Conservation (phyloP, 441 rosid species). For the Adansonia grandidieri region DNA sequence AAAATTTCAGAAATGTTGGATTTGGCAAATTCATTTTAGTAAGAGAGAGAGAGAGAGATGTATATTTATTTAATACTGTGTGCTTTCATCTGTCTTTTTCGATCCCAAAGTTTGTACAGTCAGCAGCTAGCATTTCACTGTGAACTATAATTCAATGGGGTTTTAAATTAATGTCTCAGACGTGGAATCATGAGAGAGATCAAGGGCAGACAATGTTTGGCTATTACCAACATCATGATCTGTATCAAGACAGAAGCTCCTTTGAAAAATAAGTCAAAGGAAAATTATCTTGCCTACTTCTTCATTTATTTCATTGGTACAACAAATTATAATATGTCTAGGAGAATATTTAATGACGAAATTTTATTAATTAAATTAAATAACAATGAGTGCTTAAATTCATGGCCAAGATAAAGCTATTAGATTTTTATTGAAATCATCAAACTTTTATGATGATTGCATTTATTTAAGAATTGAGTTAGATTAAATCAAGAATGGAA, state of each 20-base stretch:
- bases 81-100: slow-evolving; percentile 18
- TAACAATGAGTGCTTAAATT: no score
- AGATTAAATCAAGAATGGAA: no score
- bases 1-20: slow-evolving; percentile 3
- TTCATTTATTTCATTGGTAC: background rate
- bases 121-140: slow-evolving; percentile 11
- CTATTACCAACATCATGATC: background rate
- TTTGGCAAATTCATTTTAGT: background rate
- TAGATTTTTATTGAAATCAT: no score
- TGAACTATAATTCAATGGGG: background rate
- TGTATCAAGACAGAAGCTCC: background rate
- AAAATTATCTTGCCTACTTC: background rate
- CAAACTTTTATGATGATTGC: no score
- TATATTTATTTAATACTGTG: background rate
- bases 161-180: background rate
- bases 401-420: no score
- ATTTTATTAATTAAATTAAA: no score
- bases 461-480: no score
- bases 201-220: background rate
- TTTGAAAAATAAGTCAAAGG: background rate
- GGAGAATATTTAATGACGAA: background rate
- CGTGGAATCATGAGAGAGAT: slow-evolving; percentile 13
- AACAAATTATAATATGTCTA: background rate
- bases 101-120: slow-evolving; percentile 13
- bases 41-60: background rate